Base-by-base conservation (phyloP, 2,329 filamentous ascomycete species). In the Aspergillus pseudotamarii region DNA sequence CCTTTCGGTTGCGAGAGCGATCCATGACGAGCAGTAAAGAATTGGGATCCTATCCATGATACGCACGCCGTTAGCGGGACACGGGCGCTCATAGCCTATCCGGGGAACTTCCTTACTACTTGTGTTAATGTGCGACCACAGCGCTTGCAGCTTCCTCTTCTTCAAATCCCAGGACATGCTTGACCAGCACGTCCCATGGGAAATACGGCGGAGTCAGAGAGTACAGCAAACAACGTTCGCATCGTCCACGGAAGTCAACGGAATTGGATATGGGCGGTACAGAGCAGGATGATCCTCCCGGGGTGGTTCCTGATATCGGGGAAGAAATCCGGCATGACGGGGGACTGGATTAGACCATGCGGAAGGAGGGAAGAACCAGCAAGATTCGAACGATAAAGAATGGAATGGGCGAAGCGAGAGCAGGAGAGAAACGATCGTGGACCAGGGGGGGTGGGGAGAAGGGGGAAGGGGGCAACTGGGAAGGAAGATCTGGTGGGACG, bases 161-260 rank as follows among this genome's bases (percentile, higher is more conserved):
- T 45, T 58, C 45, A 55, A 60, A 54, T 48, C 60, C 59, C 60
- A 53, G 63, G 64, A 63, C 68, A 69, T 69, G 51, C 60, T 69
- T 61, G 62, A 38, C 45, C 64, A 54, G 64, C 64, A 64, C 63
- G 67, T 59, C 64, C 66, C 64, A 58, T 58, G 58, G 55, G 45
- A 50, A 48, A 41, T 48, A 60, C 46, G 60, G 45, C 57, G 60
- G 53, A 57, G 58, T 55, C 51, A 54, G 23, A 23, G 30, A 9
- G 21, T 14, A 16, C 9, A 36, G 21, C 32, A 54, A 30, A 21
- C n/a, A n/a, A 6, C 36, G 58, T 28, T 43, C 26, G 58, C 58
- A 59, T 59, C 46, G 38, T 46, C 58, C 57, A 28, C 43, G 58
- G 36, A 38, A 38, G 11, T 38, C 41, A 55, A 38, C 32, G 51